A percentile compares a stretch with the other conserved stretches of the same genome.
Evolutionary conservation across 495 filamentous ascomycete genomes (phyloP).

Genomic region (Oleoguttula mirabilis): DNA sequence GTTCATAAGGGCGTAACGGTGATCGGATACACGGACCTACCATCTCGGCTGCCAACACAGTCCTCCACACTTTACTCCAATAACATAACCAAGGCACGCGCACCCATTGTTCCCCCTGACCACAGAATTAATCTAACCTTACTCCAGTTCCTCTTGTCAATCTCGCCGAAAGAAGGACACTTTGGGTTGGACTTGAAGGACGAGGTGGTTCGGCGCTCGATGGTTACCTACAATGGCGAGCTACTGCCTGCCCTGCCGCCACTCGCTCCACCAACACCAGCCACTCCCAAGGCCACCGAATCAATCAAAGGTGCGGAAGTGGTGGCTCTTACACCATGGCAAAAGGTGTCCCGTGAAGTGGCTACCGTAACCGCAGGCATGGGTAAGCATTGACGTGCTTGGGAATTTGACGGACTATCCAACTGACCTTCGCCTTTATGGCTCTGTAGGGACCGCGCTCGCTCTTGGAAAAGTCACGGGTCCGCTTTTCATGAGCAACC

Average conservation of each 20-base stretch:
- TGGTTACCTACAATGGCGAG: conserved; percentile 61
- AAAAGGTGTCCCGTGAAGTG: conserved; percentile 61
- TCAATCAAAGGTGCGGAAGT: conserved; percentile 43
- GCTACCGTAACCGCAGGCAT: conserved; percentile 56
- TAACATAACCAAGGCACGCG: conserved; percentile 62
- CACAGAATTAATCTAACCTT: conserved; percentile 37
- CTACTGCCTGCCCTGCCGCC: conserved; percentile 61
- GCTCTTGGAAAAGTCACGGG: conserved; percentile 64
- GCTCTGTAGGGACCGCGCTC: too few species aligned
- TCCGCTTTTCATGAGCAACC: conserved; percentile 70
- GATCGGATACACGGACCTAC: conserved; percentile 74
- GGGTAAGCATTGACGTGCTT: too few species aligned
- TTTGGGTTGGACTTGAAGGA: conserved; percentile 65
- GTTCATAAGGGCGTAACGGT: conserved; percentile 64
- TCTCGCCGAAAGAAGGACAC: conserved; percentile 58
- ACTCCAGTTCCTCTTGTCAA: conserved; percentile 66
- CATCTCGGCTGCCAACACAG: conserved; percentile 67
- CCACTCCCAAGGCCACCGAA: conserved; percentile 28
- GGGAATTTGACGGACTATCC: too few species aligned
- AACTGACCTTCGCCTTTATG: too few species aligned
- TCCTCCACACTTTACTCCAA: conserved; percentile 75
- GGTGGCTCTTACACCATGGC: conserved; percentile 61
- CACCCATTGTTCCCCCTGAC: neutral
- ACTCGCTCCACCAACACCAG: conserved; percentile 54
- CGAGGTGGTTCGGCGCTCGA: conserved; percentile 67